A percentile compares a stretch with the other conserved stretches of the same genome.
Conservation (phyloP, 768 basidiomycete species). For the Boletus fagicola region DNA sequence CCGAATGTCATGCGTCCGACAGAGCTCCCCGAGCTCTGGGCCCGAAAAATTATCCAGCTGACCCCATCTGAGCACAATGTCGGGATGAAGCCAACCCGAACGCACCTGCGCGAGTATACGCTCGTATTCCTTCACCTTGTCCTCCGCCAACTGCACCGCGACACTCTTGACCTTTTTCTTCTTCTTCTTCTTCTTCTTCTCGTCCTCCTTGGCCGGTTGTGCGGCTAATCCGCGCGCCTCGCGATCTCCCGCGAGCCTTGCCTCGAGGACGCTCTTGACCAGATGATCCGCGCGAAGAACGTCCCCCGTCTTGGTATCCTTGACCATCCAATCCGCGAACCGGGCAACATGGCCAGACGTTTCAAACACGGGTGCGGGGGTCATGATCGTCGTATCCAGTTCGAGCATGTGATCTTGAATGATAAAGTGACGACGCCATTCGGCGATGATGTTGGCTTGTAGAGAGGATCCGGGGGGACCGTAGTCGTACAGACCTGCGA, state of each 20-base stretch:
- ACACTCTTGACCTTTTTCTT: conserved; percentile 68
- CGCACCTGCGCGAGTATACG: conserved; percentile 82
- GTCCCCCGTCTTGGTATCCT: conserved; percentile 92
- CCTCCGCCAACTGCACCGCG: conserved; percentile 73
- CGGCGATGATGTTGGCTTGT: conserved; percentile 93
- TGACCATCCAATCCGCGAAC: conserved; percentile 99
- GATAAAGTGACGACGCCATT: conserved; percentile 98
- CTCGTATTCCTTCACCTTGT: conserved; percentile 75
- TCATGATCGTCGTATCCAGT: conserved; percentile 98
- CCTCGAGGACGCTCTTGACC: conserved; percentile 89
- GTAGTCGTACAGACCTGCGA: conserved; percentile 97
- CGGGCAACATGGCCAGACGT: conserved; percentile 97
- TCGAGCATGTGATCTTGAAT: conserved; percentile 98
- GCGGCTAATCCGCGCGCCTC: conserved; percentile 79
- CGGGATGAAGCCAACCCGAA: background rate
- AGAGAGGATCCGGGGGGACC: conserved; percentile 94
- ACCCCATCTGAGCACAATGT: background rate
- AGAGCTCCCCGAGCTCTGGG: conserved; percentile 82
- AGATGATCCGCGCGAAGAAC: conserved; percentile 96
- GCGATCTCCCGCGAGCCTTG: conserved; percentile 83
- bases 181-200: conserved; percentile 66
- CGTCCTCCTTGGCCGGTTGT: conserved; percentile 60
- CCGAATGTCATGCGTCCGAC: conserved; percentile 71
- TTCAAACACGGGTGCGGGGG: conserved; percentile 90
- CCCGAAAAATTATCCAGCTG: conserved; percentile 84